A percentile compares a stretch with the other conserved stretches of the same genome.
These are phyloP conservation scores for Wallacemonas rigidus DNA, from an alignment of 208 protist species.

Conservation along the genomic window DNA sequence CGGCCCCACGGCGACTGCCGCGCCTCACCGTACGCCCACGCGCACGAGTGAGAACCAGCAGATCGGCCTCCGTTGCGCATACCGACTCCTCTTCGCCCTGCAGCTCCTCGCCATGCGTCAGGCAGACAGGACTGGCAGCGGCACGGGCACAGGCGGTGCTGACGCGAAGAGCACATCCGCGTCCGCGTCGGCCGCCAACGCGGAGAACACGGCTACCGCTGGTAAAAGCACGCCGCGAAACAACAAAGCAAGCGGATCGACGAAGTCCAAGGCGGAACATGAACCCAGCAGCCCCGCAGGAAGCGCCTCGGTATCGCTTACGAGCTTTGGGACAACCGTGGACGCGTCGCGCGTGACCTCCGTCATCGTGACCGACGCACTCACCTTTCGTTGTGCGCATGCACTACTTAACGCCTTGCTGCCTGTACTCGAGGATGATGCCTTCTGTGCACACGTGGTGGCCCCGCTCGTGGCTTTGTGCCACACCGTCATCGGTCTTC, in stretches of 20 bases:
- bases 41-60: conserved; percentile 16
- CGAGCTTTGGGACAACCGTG: too few species aligned
- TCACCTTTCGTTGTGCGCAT: conserved; percentile 42
- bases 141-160: conserved; percentile 2
- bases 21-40: background rate
- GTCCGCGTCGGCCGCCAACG: background rate
- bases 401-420: conserved; percentile 54
- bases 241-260: too few species aligned
- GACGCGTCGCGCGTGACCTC: background rate
- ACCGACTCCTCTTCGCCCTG: conserved; percentile 57
- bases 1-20: background rate
- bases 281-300: too few species aligned
- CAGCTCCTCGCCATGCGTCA: conserved; percentile 25
- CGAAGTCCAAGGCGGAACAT: too few species aligned
- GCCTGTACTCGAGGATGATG: conserved; percentile 35
- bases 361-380: background rate
- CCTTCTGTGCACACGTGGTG: conserved; percentile 47
- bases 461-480: conserved; percentile 66
- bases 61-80: conserved; percentile 39
- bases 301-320: too few species aligned
- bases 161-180: conserved; percentile 1
- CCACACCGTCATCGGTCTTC: conserved; percentile 32
- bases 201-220: too few species aligned
- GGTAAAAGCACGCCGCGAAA: too few species aligned
- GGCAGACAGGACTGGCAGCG: background rate